phyloP scores from a whole-genome alignment of 805 yeast species.

The Clavispora vitiphila region DNA sequence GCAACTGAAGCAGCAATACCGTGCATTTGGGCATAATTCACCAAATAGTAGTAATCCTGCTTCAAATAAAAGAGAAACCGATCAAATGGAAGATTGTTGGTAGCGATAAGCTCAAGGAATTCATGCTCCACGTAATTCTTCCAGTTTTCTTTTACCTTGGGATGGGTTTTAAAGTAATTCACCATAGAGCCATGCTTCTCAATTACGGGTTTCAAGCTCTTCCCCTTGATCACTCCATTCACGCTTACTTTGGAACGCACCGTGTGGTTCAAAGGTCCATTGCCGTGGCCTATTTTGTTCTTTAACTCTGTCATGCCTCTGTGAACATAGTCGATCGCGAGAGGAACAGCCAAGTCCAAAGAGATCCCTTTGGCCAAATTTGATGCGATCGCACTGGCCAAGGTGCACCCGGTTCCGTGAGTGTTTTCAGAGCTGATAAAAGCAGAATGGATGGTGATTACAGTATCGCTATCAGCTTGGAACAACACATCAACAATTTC shows the following conservation, averaged over 20 bases:
- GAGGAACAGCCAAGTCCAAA: conserved; percentile 46
- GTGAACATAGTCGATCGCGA: conserved; percentile 63
- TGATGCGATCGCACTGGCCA: conserved; percentile 76
- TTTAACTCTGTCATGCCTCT: conserved; percentile 49
- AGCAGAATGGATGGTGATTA: conserved; percentile 44
- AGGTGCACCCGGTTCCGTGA: conserved; percentile 91
- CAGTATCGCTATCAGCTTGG: conserved; percentile 30
- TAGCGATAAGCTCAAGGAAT: conserved; percentile 52
- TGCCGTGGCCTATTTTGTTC: conserved; percentile 44
- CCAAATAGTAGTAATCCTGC: conserved; percentile 67
- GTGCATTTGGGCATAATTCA: conserved; percentile 65
- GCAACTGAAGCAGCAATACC: conserved; percentile 60
- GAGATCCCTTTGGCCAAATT: conserved; percentile 55
- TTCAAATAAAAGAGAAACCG: conserved; percentile 51
- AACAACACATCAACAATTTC: conserved; percentile 51
- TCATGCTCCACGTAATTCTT: conserved; percentile 52
- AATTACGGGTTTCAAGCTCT: conserved; percentile 1
- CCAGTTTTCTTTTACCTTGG: conserved; percentile 54
- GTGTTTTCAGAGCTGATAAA: conserved; percentile 48
- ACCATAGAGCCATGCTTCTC: conserved; percentile 21
- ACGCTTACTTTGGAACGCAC: conserved; percentile 17
- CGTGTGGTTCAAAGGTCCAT: conserved; percentile 76
- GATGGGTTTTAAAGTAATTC: conserved; percentile 52
- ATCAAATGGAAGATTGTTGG: conserved; percentile 43
- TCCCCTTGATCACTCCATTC: conserved; percentile 3